Evolutionary conservation across 1,139 yeast genomes (phyloP).

Genomic region (Blastobotrys niveus): DNA sequence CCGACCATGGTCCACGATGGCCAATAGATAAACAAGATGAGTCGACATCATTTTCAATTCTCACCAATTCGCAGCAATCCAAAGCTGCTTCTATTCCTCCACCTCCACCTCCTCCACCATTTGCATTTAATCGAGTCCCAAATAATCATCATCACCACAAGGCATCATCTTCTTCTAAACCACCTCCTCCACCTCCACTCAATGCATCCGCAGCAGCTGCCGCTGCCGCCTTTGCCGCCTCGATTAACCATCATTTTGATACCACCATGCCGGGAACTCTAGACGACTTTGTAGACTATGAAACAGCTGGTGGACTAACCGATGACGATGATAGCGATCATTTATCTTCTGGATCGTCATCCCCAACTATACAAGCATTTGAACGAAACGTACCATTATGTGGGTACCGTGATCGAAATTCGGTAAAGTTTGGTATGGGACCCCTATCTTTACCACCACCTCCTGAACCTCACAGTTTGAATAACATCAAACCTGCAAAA

Average conservation of each 20-base stretch:
- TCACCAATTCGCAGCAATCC: constrained; percentile 15
- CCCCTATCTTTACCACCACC: constrained; percentile 21
- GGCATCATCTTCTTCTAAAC: neutral
- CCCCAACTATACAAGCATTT: constrained; percentile 9
- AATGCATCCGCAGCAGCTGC: too few relatives aligned
- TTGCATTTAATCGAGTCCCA: constrained; percentile 6
- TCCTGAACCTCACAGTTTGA: constrained; percentile 6
- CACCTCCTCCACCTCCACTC: neutral
- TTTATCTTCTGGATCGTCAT: constrained; percentile 14
- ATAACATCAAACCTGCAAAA: constrained; percentile 16
- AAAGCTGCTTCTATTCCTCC: too few relatives aligned
- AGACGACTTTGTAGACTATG: constrained; percentile 25
- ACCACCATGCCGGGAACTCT: too few relatives aligned
- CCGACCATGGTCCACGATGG: constrained; percentile 21
- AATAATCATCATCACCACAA: neutral
- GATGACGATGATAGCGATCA: constrained; percentile 15
- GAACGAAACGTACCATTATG: constrained; percentile 12
- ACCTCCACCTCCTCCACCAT: constrained; percentile 5
- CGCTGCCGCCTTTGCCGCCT: too few relatives aligned
- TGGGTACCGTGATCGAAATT: constrained; percentile 15
- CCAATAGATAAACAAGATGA: constrained; percentile 28
- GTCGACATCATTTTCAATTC: constrained; percentile 27
- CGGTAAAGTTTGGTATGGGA: constrained; percentile 18
- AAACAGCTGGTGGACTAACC: constrained; percentile 18
- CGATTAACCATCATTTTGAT: too few relatives aligned